Conservation (phyloP, 2,329 filamentous ascomycete species). For the Pseudogymnoascus sp. region DNA sequence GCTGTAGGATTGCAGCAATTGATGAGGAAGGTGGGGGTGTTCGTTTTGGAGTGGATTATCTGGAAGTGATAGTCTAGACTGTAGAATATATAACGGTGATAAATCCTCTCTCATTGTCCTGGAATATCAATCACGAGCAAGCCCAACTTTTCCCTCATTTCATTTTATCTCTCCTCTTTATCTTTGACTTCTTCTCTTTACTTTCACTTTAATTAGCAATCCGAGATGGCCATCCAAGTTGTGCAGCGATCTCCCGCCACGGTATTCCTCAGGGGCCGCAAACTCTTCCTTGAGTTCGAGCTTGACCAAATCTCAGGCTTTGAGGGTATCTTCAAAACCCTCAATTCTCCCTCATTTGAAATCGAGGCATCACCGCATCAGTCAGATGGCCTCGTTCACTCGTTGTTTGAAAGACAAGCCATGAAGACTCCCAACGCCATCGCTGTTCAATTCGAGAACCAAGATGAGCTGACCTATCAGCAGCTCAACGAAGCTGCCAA, state of each 20-base stretch:
- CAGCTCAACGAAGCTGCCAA: slow-evolving; percentile 2
- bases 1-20: background rate
- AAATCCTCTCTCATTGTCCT: background rate
- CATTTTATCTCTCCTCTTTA: background rate
- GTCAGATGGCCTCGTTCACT: background rate
- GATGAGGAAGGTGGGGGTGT: background rate
- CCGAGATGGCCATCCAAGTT: background rate
- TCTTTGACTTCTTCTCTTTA: background rate
- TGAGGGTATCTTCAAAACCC: background rate
- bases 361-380: background rate
- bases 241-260: background rate
- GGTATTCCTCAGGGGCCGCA: background rate
- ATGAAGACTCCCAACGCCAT: background rate
- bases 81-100: slow-evolving; percentile 1
- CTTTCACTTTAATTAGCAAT: background rate
- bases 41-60: background rate
- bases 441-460: background rate
- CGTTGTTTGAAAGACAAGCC: background rate
- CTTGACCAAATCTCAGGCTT: slow-evolving; percentile 2
- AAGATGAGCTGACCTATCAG: slow-evolving; percentile 1
- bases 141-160: background rate
- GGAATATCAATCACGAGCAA: background rate
- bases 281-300: background rate
- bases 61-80: background rate
- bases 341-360: background rate